Conservation (phyloP, 2,329 filamentous ascomycete genomes). For the Rhytidhysteron rufulum region DNA sequence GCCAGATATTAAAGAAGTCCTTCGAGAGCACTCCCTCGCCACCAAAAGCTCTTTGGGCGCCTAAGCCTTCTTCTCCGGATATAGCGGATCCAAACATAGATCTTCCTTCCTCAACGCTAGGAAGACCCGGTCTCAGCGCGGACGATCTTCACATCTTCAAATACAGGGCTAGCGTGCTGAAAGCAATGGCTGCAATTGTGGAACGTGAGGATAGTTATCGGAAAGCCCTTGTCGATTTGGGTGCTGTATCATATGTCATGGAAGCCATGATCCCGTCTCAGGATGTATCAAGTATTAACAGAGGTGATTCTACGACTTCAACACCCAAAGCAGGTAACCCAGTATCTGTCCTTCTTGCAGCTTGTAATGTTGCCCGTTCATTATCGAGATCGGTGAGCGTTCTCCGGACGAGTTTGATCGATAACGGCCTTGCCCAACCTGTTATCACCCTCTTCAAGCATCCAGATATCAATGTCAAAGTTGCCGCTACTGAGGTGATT, state of each 20-base stretch:
- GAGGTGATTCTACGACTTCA: constrained; percentile 20
- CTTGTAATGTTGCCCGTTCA: constrained; percentile 76
- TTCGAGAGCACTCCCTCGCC: constrained; percentile 57
- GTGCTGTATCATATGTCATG: constrained; percentile 76
- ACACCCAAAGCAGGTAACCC: constrained; percentile 67
- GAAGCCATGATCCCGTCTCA: constrained; percentile 70
- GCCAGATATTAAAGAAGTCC: constrained; percentile 61
- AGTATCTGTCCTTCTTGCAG: constrained; percentile 72
- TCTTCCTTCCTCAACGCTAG: constrained; percentile 28
- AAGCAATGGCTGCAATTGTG: constrained; percentile 76
- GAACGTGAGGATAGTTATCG: constrained; percentile 79
- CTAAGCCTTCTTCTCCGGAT: constrained; percentile 24
- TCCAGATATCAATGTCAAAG: constrained; percentile 71
- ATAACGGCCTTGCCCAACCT: constrained; percentile 75
- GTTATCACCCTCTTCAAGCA: constrained; percentile 73
- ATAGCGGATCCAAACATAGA: constrained; percentile 25
- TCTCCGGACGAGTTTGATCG: constrained; percentile 80
- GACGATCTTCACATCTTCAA: constrained; percentile 65
- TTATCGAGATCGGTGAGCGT: constrained; percentile 81
- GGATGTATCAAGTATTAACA: constrained; percentile 18
- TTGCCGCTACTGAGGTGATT: constrained; percentile 78
- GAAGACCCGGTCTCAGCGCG: constrained; percentile 37
- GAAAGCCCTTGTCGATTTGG: constrained; percentile 76
- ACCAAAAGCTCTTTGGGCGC: constrained; percentile 54
- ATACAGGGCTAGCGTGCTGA: constrained; percentile 71